Percentiles rank a stretch among this genome's conserved stretches.
phyloP scores from a whole-genome alignment of 2,329 filamentous ascomycete genomes.

The Phyllosticta capitalensis region DNA sequence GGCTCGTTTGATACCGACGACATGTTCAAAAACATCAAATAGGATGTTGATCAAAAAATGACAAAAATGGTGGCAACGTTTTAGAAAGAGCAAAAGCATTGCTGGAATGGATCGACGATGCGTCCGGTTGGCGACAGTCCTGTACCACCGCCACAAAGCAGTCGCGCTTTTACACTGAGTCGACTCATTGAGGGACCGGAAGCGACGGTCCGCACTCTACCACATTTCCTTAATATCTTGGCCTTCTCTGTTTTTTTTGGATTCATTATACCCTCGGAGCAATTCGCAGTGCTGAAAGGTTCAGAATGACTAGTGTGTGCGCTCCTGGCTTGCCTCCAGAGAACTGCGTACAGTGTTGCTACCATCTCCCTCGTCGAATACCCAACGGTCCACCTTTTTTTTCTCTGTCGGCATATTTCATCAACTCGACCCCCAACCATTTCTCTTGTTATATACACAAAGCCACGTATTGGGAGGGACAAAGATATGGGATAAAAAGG shows the following conservation, averaged over 20 bases:
- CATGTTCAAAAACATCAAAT: conserved; percentile 12
- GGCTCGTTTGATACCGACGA: conserved; percentile 7
- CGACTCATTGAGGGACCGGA: background rate
- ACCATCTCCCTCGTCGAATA: background rate
- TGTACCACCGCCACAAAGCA: background rate
- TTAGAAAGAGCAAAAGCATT: background rate
- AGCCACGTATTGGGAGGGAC: background rate
- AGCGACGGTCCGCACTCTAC: background rate
- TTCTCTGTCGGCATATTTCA: background rate
- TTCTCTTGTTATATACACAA: background rate
- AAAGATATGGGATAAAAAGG: background rate
- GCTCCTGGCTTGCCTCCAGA: background rate
- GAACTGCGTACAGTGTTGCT: background rate
- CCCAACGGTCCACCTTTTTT: background rate
- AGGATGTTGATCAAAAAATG: background rate
- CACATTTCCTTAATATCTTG: conserved; percentile 2
- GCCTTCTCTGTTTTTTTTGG: conserved; percentile 7
- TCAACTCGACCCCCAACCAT: background rate
- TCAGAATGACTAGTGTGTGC: conserved; percentile 3
- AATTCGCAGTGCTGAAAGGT: conserved; percentile 10
- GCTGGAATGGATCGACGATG: background rate
- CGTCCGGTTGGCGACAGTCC: background rate
- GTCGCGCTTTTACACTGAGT: background rate
- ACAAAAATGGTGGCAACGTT: background rate
- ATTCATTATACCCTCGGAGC: conserved; percentile 12